Evolutionary conservation across 1,139 yeast genomes (phyloP).

Genomic region (Groenewaldozyma auringiensis): DNA sequence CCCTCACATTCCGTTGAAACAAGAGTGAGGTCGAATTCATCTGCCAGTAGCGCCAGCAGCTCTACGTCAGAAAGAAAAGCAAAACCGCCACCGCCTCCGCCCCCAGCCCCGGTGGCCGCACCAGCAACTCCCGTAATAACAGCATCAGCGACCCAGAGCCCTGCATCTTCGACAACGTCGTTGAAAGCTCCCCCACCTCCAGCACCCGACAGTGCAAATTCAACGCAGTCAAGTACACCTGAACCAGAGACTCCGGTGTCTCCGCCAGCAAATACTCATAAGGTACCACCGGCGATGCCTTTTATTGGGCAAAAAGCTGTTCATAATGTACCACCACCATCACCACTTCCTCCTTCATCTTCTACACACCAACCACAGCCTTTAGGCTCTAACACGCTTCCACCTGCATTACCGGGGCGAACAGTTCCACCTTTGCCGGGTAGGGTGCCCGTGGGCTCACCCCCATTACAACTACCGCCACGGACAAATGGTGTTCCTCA

Average conservation of each 20-base stretch:
- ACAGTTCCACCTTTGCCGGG: constrained; percentile 18
- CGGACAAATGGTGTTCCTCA: constrained; percentile 13
- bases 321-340: constrained; percentile 20
- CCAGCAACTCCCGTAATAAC: constrained; percentile 10
- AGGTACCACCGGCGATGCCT: constrained; percentile 29
- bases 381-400: neutral
- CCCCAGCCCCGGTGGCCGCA: constrained; percentile 25
- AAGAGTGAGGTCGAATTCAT: constrained; percentile 13
- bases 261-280: constrained; percentile 34
- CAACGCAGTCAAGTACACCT: constrained; percentile 8
- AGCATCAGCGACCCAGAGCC: constrained; percentile 10
- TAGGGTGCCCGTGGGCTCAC: neutral
- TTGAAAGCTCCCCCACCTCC: constrained; percentile 15
- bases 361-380: constrained; percentile 9
- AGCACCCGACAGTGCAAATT: constrained; percentile 10
- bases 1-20: constrained; percentile 14
- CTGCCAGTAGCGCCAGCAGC: constrained; percentile 16
- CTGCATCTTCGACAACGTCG: constrained; percentile 11
- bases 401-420: constrained; percentile 1
- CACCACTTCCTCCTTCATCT: too few relatives aligned
- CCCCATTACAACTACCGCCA: constrained; percentile 14
- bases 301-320: constrained; percentile 23
- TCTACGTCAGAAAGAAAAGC: constrained; percentile 14
- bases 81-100: constrained; percentile 33
- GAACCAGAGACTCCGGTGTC: constrained; percentile 28